Conservation (phyloP, 192 early-diverging fungal genomes). For the Funneliformis mosseae region DNA sequence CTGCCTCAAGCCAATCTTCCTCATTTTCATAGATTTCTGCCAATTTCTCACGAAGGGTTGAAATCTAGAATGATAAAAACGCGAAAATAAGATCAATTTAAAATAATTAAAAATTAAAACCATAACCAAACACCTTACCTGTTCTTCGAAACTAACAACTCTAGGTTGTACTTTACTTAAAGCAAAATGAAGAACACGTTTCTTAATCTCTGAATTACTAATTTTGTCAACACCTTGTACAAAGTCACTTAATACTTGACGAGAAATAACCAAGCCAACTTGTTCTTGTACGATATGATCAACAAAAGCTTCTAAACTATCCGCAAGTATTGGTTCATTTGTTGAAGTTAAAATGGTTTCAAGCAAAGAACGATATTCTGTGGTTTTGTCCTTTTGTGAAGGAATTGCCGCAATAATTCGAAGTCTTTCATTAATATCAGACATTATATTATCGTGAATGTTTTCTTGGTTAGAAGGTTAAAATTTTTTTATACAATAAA, state of each 20-base stretch:
- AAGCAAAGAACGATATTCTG: slow-evolving; percentile 31
- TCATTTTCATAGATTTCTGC: slow-evolving; percentile 72
- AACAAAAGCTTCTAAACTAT: slow-evolving; percentile 30
- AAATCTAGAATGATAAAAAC: slow-evolving; percentile 51
- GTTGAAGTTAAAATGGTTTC: slow-evolving; percentile 3
- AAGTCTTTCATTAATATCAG: slow-evolving; percentile 1
- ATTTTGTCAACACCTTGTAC: slow-evolving; percentile 59
- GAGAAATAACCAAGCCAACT: slow-evolving; percentile 73
- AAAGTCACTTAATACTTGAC: slow-evolving; percentile 77
- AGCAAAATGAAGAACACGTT: slow-evolving; percentile 64
- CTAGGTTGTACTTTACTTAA: slow-evolving; percentile 73
- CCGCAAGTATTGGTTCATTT: background rate
- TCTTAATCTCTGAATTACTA: slow-evolving; percentile 47
- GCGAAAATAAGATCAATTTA: background rate
- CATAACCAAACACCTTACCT: slow-evolving; percentile 50
- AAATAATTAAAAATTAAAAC: background rate
- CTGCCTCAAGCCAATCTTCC: slow-evolving; percentile 84
- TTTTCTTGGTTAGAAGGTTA: too few species aligned
- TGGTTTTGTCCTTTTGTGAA: slow-evolving; percentile 36
- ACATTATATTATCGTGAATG: background rate
- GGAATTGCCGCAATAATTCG: slow-evolving; percentile 1
- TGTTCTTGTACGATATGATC: slow-evolving; percentile 50
- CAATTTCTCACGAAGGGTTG: slow-evolving; percentile 72
- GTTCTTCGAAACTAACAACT: slow-evolving; percentile 80
- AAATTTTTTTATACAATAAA: too few species aligned